These are phyloP conservation scores for Cyclanthera cordifolia DNA, from an alignment of 306 rosid species.

Conservation along the genomic window DNA sequence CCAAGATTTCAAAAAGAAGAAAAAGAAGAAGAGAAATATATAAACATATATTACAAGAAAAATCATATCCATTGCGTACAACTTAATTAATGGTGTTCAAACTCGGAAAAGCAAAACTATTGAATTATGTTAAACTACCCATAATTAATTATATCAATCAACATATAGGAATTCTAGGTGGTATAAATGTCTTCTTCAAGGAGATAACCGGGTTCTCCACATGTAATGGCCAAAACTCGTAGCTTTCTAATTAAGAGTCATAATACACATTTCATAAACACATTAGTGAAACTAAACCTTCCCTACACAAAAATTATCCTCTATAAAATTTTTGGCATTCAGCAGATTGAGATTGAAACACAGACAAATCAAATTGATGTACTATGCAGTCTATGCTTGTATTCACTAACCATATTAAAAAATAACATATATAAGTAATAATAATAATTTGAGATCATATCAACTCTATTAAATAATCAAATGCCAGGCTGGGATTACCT, in stretches of 20 bases:
- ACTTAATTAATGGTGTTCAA: neutral
- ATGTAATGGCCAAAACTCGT: neutral
- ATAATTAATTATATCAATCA: too few species aligned
- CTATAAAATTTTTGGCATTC: neutral
- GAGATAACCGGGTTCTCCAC: neutral
- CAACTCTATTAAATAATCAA: neutral
- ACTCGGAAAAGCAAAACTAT: neutral
- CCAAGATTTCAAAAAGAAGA: neutral
- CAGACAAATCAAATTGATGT: neutral
- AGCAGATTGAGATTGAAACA: neutral
- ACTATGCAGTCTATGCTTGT: neutral
- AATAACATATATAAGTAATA: neutral
- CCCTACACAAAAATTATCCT: neutral
- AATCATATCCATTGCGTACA: neutral
- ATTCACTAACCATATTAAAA: neutral
- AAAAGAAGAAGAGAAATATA: neutral
- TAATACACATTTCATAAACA: neutral
- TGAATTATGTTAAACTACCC: too few species aligned
- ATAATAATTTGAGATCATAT: neutral
- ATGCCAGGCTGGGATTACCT: conserved; percentile 33
- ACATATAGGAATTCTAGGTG: neutral
- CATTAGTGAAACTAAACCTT: neutral
- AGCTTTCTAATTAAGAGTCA: neutral
- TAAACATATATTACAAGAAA: neutral
- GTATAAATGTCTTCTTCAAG: neutral